phyloP scores from a whole-genome alignment of 768 basidiomycete species.

The Pulveroboletus sp. region DNA sequence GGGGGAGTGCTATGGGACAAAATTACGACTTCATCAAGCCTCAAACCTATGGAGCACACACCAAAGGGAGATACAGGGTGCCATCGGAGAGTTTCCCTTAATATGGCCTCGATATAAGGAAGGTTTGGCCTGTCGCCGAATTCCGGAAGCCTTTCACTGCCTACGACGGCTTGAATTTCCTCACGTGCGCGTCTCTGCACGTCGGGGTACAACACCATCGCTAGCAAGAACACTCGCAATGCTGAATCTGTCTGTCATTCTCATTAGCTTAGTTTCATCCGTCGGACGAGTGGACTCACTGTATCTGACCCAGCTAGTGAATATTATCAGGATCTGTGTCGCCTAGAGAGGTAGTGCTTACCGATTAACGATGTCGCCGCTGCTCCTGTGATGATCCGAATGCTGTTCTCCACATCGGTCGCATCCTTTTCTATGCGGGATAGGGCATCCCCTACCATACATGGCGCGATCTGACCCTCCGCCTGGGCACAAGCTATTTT shows the following conservation, averaged over 20 bases:
- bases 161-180: constrained; percentile 6
- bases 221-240: constrained; percentile 1
- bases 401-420: not conserved
- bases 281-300: not conserved
- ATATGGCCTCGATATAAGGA: not conserved
- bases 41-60: not conserved
- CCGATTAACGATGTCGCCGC: constrained; percentile 8
- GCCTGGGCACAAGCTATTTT: not conserved
- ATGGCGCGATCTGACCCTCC: not conserved
- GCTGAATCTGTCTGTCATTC: constrained; percentile 5
- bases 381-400: constrained; percentile 2
- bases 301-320: constrained; percentile 7
- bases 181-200: constrained; percentile 7
- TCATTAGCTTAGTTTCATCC: not conserved
- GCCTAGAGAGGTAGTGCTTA: not conserved
- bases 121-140: not conserved
- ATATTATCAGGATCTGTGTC: not conserved
- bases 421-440: not conserved
- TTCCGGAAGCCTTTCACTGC: constrained; percentile 4
- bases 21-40: too few species aligned
- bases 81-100: constrained; percentile 4
- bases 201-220: constrained; percentile 7
- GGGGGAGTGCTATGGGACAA: constrained; percentile 4
- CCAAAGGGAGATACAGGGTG: constrained; percentile 8
- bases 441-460: constrained; percentile 7